Percentiles rank a stretch among this genome's conserved stretches.
These are phyloP conservation scores for Botrytis byssoidea DNA, from an alignment of 2,329 filamentous ascomycete genomes.

Conservation along the genomic window DNA sequence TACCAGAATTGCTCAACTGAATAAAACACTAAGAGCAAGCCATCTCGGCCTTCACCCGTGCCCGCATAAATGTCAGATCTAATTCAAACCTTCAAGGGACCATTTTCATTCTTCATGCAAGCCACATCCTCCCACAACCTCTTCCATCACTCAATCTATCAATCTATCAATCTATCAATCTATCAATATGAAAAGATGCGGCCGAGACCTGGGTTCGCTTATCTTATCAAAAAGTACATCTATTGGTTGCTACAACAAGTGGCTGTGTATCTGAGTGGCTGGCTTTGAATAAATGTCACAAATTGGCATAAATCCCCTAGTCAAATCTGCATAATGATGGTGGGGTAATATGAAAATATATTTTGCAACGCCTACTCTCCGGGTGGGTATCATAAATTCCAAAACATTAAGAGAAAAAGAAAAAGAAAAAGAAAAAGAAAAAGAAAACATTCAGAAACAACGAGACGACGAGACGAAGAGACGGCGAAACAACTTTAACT, in stretches of 20 bases:
- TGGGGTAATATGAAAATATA: slow-evolving; percentile 1
- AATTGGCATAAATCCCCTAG: neutral
- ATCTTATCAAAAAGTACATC: neutral
- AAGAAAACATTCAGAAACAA: neutral
- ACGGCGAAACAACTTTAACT: neutral
- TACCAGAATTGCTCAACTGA: neutral
- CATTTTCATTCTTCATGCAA: neutral
- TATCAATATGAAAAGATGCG: too few species aligned
- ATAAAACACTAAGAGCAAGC: neutral
- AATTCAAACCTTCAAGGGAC: neutral
- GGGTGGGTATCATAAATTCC: neutral
- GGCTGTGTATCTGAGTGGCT: neutral
- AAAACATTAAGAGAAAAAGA: neutral
- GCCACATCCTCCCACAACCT: neutral
- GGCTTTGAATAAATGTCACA: neutral
- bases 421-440: neutral
- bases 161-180: too few species aligned
- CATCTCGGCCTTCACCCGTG: neutral
- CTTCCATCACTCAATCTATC: neutral
- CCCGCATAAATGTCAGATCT: neutral
- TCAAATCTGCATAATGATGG: neutral
- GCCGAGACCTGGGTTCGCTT: neutral
- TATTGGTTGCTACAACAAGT: neutral
- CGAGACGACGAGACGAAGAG: neutral
- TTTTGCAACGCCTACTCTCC: neutral